Base-by-base conservation (phyloP, 345 rosid genomes). In the Raphanus sativus region DNA sequence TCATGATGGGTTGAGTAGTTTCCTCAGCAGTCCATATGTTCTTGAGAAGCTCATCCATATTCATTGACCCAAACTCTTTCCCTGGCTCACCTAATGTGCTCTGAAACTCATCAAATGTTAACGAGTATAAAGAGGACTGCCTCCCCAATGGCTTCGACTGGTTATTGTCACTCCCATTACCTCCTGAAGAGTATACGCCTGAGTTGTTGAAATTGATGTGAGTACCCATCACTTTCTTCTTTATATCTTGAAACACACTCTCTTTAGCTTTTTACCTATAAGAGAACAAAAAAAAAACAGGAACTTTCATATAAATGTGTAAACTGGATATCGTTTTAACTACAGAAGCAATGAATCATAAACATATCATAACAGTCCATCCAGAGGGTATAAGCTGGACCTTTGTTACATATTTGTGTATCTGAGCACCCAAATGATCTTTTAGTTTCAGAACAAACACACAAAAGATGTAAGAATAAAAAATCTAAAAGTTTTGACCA, bases 41-140 rank as follows among this genome's bases (percentile, higher is more conserved):
- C 75, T 89, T 95, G 71, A 95, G 80, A n/a, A 95, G 79, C 83
- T 95, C 99, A 70, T 95, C 99, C 93, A 95, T 89, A 80, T 95
- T 95, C 94, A 95, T 91, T 11, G 98, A 95, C 42, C 98, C 99
- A 74, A 95, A 87, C 75, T 95, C 99, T 85, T 90, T 95, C 17
- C 94, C 93, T 36, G 86, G 59, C 32, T 92, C 98, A 58, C 91
- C 86, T 73, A 75, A 8, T 0, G 94, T 85, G 85, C 60, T 91
- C 71, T 93, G 98, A 67, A 95, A 80, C 88, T 91, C 99, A 60
- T 91, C 98, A 34, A 92, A 88, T 7, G 99, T 95, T 77, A 95
- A 78, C 4, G 96, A 82, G 71, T 88, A 95, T 59, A 95, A 81
- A 0, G 98, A 95, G 28, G 93, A 24, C 81, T 91, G 96, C 16